Evolutionary conservation across 2,329 filamentous ascomycete species (phyloP).

Genomic region (Neofusicoccum cordaticola): DNA sequence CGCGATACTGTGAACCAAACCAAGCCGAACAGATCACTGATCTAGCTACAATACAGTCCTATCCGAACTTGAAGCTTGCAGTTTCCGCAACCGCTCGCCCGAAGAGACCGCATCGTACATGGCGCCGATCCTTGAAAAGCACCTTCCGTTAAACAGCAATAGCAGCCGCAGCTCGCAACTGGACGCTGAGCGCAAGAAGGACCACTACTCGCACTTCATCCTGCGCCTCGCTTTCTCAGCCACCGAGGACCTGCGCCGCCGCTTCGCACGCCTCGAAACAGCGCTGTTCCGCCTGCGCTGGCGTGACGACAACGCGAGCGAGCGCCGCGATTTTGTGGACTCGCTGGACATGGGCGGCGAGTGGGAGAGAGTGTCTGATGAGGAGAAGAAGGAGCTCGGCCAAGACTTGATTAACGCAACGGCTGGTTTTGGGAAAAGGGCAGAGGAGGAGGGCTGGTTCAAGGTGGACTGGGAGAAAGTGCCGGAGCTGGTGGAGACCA

Average conservation of each 20-base stretch:
- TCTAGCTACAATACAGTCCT: slow-evolving; percentile 57
- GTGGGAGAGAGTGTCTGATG: slow-evolving; percentile 77
- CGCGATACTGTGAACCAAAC: background rate
- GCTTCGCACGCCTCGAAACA: slow-evolving; percentile 83
- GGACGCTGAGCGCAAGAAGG: slow-evolving; percentile 77
- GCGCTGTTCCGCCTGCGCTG: slow-evolving; percentile 85
- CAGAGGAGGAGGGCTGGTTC: slow-evolving; percentile 84
- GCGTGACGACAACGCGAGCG: slow-evolving; percentile 68
- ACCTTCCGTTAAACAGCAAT: slow-evolving; percentile 75
- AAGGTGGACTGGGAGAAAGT: slow-evolving; percentile 96
- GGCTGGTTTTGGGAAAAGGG: slow-evolving; percentile 42
- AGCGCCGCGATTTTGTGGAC: slow-evolving; percentile 73
- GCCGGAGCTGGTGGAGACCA: slow-evolving; percentile 79
- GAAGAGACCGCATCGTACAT: slow-evolving; percentile 81
- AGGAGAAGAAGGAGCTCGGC: slow-evolving; percentile 69
- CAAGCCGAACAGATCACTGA: slow-evolving; percentile 10
- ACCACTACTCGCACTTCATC: slow-evolving; percentile 98
- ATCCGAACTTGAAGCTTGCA: slow-evolving; percentile 87
- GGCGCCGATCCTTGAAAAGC: slow-evolving; percentile 81
- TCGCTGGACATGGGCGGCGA: slow-evolving; percentile 65
- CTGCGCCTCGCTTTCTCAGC: slow-evolving; percentile 87
- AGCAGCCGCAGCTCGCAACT: slow-evolving; percentile 60
- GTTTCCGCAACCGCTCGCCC: slow-evolving; percentile 85
- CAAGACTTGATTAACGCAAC: slow-evolving; percentile 58
- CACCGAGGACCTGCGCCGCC: slow-evolving; percentile 83